A percentile compares a stretch with the other conserved stretches of the same genome.
Conservation (phyloP, 805 yeast genomes). For the Yamadazyma olivae region DNA sequence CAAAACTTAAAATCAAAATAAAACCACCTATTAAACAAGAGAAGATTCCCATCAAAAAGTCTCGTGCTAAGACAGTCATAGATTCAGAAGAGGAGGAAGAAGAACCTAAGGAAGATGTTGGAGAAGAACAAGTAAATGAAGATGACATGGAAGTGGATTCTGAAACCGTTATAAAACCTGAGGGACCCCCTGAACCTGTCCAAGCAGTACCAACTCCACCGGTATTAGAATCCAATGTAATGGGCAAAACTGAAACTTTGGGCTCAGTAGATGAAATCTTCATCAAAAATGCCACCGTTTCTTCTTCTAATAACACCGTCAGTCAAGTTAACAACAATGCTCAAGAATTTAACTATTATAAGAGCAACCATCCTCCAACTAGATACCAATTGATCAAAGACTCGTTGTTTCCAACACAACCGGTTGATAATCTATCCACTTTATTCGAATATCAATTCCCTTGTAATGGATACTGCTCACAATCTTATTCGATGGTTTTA, state of each 20-base stretch:
- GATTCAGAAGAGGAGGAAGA: slow-evolving; percentile 10
- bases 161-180: slow-evolving; percentile 2
- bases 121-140: slow-evolving; percentile 4
- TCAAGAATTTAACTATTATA: slow-evolving; percentile 9
- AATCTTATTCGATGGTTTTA: slow-evolving; percentile 34
- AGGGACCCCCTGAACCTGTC: background rate
- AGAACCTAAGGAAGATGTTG: slow-evolving; percentile 12
- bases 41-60: slow-evolving; percentile 11
- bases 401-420: slow-evolving; percentile 31
- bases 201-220: slow-evolving; percentile 8
- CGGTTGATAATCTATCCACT: slow-evolving; percentile 21
- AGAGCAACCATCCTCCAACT: slow-evolving; percentile 15
- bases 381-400: slow-evolving; percentile 23
- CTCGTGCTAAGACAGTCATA: slow-evolving; percentile 11
- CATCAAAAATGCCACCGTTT: slow-evolving; percentile 35
- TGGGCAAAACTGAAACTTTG: slow-evolving; percentile 27
- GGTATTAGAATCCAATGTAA: slow-evolving; percentile 14
- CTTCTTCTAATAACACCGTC: slow-evolving; percentile 21
- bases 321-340: slow-evolving; percentile 8
- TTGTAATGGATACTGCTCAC: slow-evolving; percentile 37
- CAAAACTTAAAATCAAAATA: slow-evolving; percentile 21
- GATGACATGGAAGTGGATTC: slow-evolving; percentile 10
- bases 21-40: slow-evolving; percentile 14
- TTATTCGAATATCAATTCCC: slow-evolving; percentile 37
- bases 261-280: slow-evolving; percentile 28